Evolutionary conservation across 352 stramenopile species (phyloP).

Genomic region (Globisporangium rhizosaccharum): DNA sequence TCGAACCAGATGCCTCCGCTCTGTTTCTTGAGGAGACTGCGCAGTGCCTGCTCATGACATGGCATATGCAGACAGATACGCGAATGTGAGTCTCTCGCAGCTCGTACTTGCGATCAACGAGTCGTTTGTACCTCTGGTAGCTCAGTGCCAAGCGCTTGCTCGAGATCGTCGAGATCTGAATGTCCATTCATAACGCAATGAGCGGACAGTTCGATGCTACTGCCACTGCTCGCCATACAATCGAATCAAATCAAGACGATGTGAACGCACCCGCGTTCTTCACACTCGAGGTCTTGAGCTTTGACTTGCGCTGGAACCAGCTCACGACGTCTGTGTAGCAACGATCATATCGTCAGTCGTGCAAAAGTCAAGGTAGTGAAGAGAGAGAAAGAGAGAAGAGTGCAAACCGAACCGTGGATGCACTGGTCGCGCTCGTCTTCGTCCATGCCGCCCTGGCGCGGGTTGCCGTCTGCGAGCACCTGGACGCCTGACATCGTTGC

Average conservation of each 20-base stretch:
- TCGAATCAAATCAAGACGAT: neutral
- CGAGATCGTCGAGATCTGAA: slow-evolving; percentile 64
- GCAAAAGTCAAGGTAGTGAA: neutral
- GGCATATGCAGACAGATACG: neutral
- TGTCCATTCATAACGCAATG: neutral
- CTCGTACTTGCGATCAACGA: too few relatives aligned
- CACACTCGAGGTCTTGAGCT: slow-evolving; percentile 39
- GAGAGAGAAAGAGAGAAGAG: neutral
- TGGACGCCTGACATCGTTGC: slow-evolving; percentile 69
- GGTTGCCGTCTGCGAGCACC: slow-evolving; percentile 65
- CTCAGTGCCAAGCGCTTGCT: slow-evolving; percentile 56
- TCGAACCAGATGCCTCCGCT: slow-evolving; percentile 83
- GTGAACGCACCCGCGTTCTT: slow-evolving; percentile 34
- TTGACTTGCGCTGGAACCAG: slow-evolving; percentile 79
- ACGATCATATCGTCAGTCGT: neutral
- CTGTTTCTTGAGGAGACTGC: slow-evolving; percentile 63
- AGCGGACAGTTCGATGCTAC: neutral
- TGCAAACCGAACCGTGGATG: slow-evolving; percentile 44
- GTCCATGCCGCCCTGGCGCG: slow-evolving; percentile 72
- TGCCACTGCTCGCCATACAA: neutral
- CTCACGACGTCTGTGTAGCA: slow-evolving; percentile 59
- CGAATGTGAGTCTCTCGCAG: neutral
- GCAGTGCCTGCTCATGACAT: slow-evolving; percentile 31
- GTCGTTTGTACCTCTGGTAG: slow-evolving; percentile 38
- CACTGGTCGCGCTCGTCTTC: slow-evolving; percentile 76